Base-by-base conservation (phyloP, 2,329 filamentous ascomycete genomes). In the Fusarium siculi region DNA sequence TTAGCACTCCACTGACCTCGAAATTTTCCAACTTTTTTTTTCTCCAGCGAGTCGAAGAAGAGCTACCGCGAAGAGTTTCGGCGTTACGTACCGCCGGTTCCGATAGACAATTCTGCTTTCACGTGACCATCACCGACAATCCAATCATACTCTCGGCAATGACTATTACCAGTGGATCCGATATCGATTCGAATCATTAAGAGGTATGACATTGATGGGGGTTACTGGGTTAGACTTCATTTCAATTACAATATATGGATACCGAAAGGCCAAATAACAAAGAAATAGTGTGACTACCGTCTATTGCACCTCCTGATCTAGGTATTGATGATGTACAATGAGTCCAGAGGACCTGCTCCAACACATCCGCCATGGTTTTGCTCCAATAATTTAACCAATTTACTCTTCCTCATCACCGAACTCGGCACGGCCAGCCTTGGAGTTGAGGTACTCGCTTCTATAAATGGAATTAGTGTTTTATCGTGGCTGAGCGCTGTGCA, bases 371-470 rank as follows among this genome's bases (percentile, higher is more conserved):
- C 56, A 19, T 61, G 67, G 47, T 56, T 72, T 72, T 56, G 58
- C 68, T 65, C 53, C 49, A 43, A 52, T 34, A 32, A 64, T 58
- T 66, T 49, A 55, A 53, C 44, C 43, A 50, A 44, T 76, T 82
- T 85, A 86, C 79, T 85, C 85, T 76, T 84, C 85, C 77, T 83
- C 81, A 44, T 82, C 84, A 58, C 39, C 83, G 73, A 85, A 84
- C 85, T 88, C 86, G 67, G 86, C 86, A 77, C 91, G 91, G 58
- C 93, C 93, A 63, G 87, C 86, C 89, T 95, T 95, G 78, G 92
- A 94, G 88, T 94, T 93, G 79, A 93, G 86, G 85, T 93, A 94
- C 81, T 94, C 88, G 86, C 94, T 95, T 84, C 93, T 95, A 54
- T 16, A 32, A 18, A 23, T 10, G 16, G 11, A 18, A 25, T 78